Evolutionary conservation across 108 stramenopile genomes (phyloP), one percentile per base, ranked within the genome.

Genomic region (Nitzschia sp.): DNA sequence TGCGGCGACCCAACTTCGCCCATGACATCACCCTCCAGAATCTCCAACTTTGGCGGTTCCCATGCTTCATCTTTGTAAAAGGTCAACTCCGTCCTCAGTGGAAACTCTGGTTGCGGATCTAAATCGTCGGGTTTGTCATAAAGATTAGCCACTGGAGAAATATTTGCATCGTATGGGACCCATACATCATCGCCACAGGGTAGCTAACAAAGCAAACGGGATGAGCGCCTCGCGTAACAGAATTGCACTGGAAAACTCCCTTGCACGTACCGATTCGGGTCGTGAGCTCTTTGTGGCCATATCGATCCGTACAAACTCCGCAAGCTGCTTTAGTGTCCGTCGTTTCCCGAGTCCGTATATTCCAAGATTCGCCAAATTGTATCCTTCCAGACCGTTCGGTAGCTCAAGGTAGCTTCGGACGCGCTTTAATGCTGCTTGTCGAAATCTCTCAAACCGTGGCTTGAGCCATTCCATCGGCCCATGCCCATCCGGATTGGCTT

Each of bases 271-370:
- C 45, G 53, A 27, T 1, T 32, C 34, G 1, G 74, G 38, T 68
- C 74, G 29, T 19, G 68, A 71, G 46, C 46, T 33, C 18, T 63
- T 34, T 6, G 49, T 68, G 0, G 64, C 74, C 68, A 93, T 55
- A 26, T 86, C 78, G 54, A 95, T 82, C 2, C 88, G 78, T 3
- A 82, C 74, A 64, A 93, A 95, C 33, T 80, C 77, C 0, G 84
- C 74, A 45, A 92, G 51, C 57, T 95, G 90, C 18, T 88, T 74
- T 51, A 95, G 42, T 1, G 87, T 82, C 3, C 94, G 82, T 45
- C 92, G 81, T 61, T 79, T 84, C 13, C 94, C 94, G 15, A 95
- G 71, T 15, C 88, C 90, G 55, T 92, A 95, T 0, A 92, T 85
- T 3, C 94, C 94, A 27, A 95, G 55, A 66, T 90, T 90, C 23